Evolutionary conservation across 768 basidiomycete genomes (phyloP), one percentile per base, ranked within the genome.

Genomic region (Cystoderma amianthinum): DNA sequence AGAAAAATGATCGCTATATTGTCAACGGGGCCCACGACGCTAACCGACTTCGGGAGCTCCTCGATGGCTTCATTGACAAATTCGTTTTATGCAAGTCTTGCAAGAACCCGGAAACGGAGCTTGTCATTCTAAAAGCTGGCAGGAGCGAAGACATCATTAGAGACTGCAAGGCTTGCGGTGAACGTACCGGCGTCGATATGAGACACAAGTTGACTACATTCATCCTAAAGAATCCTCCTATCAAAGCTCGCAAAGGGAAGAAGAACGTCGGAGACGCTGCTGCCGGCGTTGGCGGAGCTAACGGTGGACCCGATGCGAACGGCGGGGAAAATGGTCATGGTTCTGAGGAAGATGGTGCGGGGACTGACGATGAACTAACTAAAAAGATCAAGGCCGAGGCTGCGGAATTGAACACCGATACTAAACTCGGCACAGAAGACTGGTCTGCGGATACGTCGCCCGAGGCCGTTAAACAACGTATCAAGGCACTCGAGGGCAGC

Each of bases 31-130:
- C 91, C 19, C 96, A 99, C 58, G 82, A 96, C 48, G 84, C 91
- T 32, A 68, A 78, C 33, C 87, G 93, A 44, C 80, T 99, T 20
- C 87, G 94, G 44, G 95, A 98, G 62, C 80, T 99, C 12, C 84
- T 99, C 53, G 95, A 98, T 62, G 77, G 63, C 36, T 99, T 98
- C 74, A 99, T 99, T 69, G 91, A 95, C 54, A 97, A 97, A 65
- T 99, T 96, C 51, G 92, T 99, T 33, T 82, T 99, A 12, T 99
- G 96, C 69, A 84, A 82, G 44, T 79, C 87, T 7, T 99, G 96
- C 85, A 97, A 98, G 71, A 99, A 99, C 60, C 96, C 96, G 9
- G 96, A 99, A 67, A 99, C 96, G 22, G 94, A 97, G 55, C 80
- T 97, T 34, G 65, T 91, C 67, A 78, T 99, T 59, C 80, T 91